Percentiles rank a stretch among this genome's conserved stretches.
These are phyloP conservation scores for Hypoxylon fragiforme DNA, from an alignment of 495 filamentous ascomycete genomes.

Conservation along the genomic window DNA sequence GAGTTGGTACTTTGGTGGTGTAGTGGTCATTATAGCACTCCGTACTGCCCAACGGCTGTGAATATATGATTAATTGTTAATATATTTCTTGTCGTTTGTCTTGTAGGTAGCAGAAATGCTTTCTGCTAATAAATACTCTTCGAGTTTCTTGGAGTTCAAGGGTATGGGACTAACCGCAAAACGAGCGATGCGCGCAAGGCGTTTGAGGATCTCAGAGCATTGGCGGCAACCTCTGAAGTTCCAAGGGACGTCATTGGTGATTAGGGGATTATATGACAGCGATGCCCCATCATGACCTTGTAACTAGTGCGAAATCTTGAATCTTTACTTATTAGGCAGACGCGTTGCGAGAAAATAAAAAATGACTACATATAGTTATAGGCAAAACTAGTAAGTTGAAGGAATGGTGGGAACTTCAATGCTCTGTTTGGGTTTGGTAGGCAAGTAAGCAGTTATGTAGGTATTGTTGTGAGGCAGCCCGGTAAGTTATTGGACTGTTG, in stretches of 20 bases:
- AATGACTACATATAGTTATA: conserved; percentile 1
- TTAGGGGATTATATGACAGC: conserved; percentile 8
- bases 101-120: no score
- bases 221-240: conserved; percentile 23
- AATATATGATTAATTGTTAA: conserved; percentile 6
- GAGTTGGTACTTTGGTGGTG: conserved; percentile 33
- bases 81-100: no score
- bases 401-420: no score
- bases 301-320: conserved; percentile 3
- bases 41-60: conserved; percentile 14
- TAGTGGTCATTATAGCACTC: conserved; percentile 34
- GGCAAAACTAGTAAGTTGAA: no score
- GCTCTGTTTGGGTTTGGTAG: no score
- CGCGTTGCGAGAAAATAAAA: conserved; percentile 7
- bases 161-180: conserved; percentile 24
- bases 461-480: no score
- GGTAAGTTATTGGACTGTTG: no score
- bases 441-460: no score
- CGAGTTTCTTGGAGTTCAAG: neutral
- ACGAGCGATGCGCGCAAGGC: conserved; percentile 13
- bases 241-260: conserved; percentile 31
- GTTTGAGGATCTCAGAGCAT: conserved; percentile 31
- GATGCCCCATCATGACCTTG: conserved; percentile 30
- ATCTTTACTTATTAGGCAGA: conserved; percentile 27
- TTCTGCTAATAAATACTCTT: conserved; percentile 2